Evolutionary conservation across 2,329 filamentous ascomycete genomes (phyloP).

Genomic region (Claviceps sp.): DNA sequence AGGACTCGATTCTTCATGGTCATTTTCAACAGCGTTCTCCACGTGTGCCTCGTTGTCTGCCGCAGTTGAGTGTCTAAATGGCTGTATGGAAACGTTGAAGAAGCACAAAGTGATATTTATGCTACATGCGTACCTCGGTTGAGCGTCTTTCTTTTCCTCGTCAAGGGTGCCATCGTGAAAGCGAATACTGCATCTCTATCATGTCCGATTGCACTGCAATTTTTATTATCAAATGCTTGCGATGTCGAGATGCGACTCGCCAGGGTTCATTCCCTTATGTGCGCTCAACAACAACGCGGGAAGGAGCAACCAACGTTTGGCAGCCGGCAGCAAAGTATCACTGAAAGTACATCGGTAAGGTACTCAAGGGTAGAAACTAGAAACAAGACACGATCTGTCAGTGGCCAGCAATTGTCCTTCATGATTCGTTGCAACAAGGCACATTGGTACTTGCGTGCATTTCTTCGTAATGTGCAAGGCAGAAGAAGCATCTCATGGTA

Average conservation of each 20-base stretch:
- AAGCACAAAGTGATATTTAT: not conserved
- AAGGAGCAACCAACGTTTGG: not conserved
- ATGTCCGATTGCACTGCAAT: not conserved
- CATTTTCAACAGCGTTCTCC: not conserved
- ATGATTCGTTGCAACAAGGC: too few relatives aligned
- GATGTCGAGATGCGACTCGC: not conserved
- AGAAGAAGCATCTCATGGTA: too few relatives aligned
- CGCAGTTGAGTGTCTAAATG: not conserved
- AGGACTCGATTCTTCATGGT: not conserved
- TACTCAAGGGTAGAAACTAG: too few relatives aligned
- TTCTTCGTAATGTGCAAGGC: too few relatives aligned
- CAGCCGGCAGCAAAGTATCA: not conserved
- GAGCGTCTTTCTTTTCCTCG: conserved; percentile 15
- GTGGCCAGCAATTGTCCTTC: too few relatives aligned
- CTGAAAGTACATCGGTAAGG: too few relatives aligned
- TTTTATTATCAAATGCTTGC: not conserved
- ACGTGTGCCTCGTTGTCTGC: not conserved
- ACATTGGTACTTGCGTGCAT: too few relatives aligned
- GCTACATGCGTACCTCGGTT: conserved; percentile 10
- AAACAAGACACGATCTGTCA: too few relatives aligned
- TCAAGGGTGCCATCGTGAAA: conserved; percentile 14
- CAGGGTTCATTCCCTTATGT: not conserved
- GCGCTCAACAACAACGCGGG: not conserved
- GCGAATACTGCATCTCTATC: not conserved
- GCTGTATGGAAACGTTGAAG: not conserved